These are phyloP conservation scores for Suzukiozyma palmioleophila DNA, from an alignment of 1,139 yeast species.

Conservation along the genomic window DNA sequence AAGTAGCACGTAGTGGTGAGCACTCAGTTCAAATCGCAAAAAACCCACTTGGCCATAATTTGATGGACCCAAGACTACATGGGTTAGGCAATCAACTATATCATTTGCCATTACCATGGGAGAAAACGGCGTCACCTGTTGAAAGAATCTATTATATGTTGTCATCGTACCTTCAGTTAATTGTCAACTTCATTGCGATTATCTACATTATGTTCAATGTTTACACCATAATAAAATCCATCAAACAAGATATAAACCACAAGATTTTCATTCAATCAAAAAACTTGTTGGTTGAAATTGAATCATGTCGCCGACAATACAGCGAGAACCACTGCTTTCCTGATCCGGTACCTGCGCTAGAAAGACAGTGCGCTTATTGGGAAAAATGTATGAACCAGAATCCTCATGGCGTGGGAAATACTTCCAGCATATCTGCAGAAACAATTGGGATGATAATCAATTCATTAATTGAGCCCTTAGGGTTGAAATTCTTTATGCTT, in stretches of 20 bases:
- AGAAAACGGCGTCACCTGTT: conserved; percentile 29
- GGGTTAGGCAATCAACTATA: background rate
- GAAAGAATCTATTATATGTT: conserved; percentile 46
- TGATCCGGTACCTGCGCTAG: conserved; percentile 54
- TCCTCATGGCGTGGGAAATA: conserved; percentile 38
- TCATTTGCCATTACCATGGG: conserved; percentile 50
- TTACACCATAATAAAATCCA: conserved; percentile 39
- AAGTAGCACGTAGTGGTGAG: too few species aligned
- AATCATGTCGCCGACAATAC: conserved; percentile 48
- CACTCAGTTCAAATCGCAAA: background rate
- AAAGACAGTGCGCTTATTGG: conserved; percentile 56
- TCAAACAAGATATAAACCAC: conserved; percentile 49
- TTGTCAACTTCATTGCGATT: conserved; percentile 44
- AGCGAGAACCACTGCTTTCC: conserved; percentile 55
- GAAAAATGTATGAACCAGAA: conserved; percentile 58
- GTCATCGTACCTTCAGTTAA: conserved; percentile 55
- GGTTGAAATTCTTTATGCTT: conserved; percentile 50
- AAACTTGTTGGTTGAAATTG: conserved; percentile 36
- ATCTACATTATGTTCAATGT: conserved; percentile 39
- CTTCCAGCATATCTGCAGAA: conserved; percentile 55
- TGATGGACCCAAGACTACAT: background rate
- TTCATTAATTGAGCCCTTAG: conserved; percentile 61
- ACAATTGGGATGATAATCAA: conserved; percentile 61
- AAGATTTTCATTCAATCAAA: conserved; percentile 40
- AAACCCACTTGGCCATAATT: background rate